Conservation (phyloP, 2,329 filamentous ascomycete species). For the Arthrinium puccinioides region DNA sequence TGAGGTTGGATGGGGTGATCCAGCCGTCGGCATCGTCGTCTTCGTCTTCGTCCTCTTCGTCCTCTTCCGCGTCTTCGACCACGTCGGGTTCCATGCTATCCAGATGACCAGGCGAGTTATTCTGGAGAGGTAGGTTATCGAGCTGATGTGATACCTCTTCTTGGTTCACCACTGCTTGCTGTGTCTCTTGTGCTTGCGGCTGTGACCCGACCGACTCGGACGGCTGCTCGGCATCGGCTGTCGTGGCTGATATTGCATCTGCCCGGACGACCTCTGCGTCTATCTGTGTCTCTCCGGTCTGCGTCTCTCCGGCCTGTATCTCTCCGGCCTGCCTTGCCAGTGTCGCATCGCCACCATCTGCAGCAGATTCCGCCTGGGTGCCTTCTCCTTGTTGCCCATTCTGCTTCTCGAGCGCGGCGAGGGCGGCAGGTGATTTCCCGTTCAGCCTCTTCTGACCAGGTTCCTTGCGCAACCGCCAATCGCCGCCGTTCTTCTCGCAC, state of each 20-base stretch:
- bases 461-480: constrained; percentile 73
- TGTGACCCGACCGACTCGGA: no score
- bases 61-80: constrained; percentile 30
- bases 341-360: no score
- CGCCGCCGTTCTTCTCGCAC: constrained; percentile 79
- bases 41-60: constrained; percentile 26
- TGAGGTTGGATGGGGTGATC: constrained; percentile 92
- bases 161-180: not conserved
- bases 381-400: constrained; percentile 2
- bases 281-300: constrained; percentile 6
- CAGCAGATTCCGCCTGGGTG: constrained; percentile 1
- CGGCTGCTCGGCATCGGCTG: not conserved
- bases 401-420: constrained; percentile 20
- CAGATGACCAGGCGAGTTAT: not conserved
- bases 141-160: constrained; percentile 6
- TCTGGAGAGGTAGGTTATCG: constrained; percentile 2
- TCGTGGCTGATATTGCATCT: not conserved
- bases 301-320: not conserved
- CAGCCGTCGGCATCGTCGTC: constrained; percentile 63
- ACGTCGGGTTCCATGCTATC: constrained; percentile 16
- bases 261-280: constrained; percentile 7
- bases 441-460: constrained; percentile 77
- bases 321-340: no score
- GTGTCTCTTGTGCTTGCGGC: constrained; percentile 1
- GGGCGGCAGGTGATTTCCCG: constrained; percentile 52